Evolutionary conservation across 495 filamentous ascomycete species (phyloP).

Genomic region (Neurospora hispaniola): DNA sequence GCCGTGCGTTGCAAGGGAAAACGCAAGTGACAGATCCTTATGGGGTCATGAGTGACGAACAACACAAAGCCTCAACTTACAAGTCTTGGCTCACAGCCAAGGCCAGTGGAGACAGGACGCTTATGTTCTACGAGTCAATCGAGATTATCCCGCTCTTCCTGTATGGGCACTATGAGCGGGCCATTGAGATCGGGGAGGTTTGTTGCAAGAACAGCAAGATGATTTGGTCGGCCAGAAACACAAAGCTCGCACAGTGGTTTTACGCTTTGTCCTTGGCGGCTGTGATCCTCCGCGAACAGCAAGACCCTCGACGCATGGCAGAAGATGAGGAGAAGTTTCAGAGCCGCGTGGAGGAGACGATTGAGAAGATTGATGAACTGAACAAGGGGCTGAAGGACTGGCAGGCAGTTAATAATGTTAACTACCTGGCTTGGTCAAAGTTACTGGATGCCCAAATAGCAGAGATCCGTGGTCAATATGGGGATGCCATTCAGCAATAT

Average conservation of each 20-base stretch:
- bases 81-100: slow-evolving; percentile 41
- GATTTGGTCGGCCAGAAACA: slow-evolving; percentile 64
- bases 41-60: slow-evolving; percentile 58
- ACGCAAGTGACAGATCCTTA: slow-evolving; percentile 47
- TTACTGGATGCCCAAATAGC: slow-evolving; percentile 62
- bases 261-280: slow-evolving; percentile 61
- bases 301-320: slow-evolving; percentile 38
- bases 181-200: slow-evolving; percentile 54
- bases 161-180: slow-evolving; percentile 63
- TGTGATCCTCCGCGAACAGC: slow-evolving; percentile 48
- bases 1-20: slow-evolving; percentile 75
- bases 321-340: slow-evolving; percentile 32
- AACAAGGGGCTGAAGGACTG: slow-evolving; percentile 55
- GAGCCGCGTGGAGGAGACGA: slow-evolving; percentile 43
- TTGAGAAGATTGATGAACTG: slow-evolving; percentile 44
- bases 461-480: slow-evolving; percentile 54
- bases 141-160: slow-evolving; percentile 62
- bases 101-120: slow-evolving; percentile 40
- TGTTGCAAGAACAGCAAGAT: slow-evolving; percentile 46
- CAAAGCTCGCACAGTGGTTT: slow-evolving; percentile 51
- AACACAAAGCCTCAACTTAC: slow-evolving; percentile 56
- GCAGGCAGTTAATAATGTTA: slow-evolving; percentile 57
- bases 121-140: slow-evolving; percentile 62
- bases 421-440: slow-evolving; percentile 69
- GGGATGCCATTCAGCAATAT: slow-evolving; percentile 51